Base-by-base conservation (phyloP, 371 early-diverging fungal species). In the Mortierella sp. region DNA sequence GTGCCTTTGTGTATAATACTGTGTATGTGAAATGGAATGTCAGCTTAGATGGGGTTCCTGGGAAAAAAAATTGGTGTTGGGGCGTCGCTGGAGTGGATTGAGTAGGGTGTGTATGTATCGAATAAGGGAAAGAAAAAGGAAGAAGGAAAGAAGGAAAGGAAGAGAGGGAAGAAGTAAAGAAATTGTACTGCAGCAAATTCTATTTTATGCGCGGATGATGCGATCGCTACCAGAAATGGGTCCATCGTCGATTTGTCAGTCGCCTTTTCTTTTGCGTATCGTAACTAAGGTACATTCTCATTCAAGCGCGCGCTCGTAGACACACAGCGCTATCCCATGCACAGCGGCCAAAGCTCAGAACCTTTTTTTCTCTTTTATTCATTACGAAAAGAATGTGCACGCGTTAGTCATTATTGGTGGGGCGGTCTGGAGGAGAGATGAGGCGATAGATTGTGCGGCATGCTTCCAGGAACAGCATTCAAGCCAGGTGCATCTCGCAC, bases 391-490 rank as follows among this genome's bases (percentile, higher is more conserved):
- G 21, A 38, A 38, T 10, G 10, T 24, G 42, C 8, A 16, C 45
- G 44, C 54, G 8, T 74, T 45, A 24, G 57, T n/a, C 50, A 54
- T 54, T 48, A 21, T 3, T 24, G 45, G 28, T 42, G 47, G 26
- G 38, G 16, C 52, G 44, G 71, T 38, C 65, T 58, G 24, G 76
- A 28, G 28, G 70, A 24, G 21, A 68, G 57, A 31, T 55, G 58
- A 3, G 76, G 70, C 4, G 77, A 57, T 21, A 63, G 34, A 7
- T 65, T 57, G 31, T 73, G 73, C 7, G 83, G 76, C 70, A 79
- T 75, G 50, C 79, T 79, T 14, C 50, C 80, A 34, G 83, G 71
- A 8, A 73, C 31, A 7, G 24, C n/a, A 50, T 73, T 76, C 48
- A 78, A 55, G 0, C 31, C 38, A 16, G 83, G 79, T 21, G 60